phyloP scores from a whole-genome alignment of 257 asterid species.

The Capsicum pubescens region DNA sequence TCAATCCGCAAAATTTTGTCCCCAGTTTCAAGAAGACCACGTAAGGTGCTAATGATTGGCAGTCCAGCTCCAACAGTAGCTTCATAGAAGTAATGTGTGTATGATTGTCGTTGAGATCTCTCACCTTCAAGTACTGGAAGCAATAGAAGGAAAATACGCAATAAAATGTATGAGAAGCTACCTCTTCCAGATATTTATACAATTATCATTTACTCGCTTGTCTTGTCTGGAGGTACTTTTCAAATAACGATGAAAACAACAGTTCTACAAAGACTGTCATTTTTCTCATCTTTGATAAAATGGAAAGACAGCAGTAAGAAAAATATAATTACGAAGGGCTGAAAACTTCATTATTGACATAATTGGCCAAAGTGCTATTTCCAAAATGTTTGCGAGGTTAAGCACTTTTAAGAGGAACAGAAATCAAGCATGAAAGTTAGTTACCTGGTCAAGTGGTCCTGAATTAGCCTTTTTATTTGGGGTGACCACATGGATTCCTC shows the following conservation, averaged over 20 bases:
- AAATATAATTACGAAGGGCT: not conserved
- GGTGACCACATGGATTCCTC: conserved; percentile 91
- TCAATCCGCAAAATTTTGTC: conserved; percentile 85
- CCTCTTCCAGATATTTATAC: not conserved
- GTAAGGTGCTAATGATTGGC: conserved; percentile 90
- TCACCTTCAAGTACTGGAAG: conserved; percentile 84
- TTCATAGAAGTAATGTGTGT: conserved; percentile 95
- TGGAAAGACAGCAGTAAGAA: not conserved
- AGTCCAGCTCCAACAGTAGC: conserved; percentile 99
- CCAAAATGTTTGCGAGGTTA: not conserved
- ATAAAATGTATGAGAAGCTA: not conserved
- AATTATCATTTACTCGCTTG: not conserved
- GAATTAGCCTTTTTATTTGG: conserved; percentile 99
- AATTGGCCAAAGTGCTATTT: not conserved
- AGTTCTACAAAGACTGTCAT: not conserved
- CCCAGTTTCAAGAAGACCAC: conserved; percentile 97
- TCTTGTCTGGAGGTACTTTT: not conserved
- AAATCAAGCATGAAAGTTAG: conserved; percentile 16
- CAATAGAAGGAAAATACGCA: conserved; percentile 8
- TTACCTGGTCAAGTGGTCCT: conserved; percentile 96
- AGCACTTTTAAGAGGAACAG: conserved; percentile 14
- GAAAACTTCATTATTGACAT: conserved; percentile 6
- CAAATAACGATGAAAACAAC: not conserved
- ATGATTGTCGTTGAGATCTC: conserved; percentile 91
- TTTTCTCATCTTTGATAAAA: not conserved